Evolutionary conservation across 2,329 filamentous ascomycete species (phyloP), one percentile per base, ranked within the genome.

Genomic region (Leptographium flavum): DNA sequence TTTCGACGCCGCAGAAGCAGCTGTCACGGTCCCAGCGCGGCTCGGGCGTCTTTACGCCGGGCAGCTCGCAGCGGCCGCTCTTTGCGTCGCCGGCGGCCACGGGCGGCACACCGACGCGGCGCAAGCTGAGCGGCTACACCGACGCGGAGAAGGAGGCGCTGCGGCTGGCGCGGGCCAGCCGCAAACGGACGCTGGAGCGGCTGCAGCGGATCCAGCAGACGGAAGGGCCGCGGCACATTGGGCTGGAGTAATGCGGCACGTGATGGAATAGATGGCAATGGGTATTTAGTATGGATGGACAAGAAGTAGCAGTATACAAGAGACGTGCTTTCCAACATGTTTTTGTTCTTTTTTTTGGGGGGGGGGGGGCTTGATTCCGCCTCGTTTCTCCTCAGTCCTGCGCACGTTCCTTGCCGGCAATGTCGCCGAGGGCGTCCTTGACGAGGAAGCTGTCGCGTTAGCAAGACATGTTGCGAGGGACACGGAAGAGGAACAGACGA

Each of bases 351-450:
- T n/a, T n/a, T n/a, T n/a, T n/a, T n/a, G n/a, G n/a, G n/a, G n/a
- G n/a, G n/a, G n/a, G n/a, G n/a, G n/a, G n/a, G n/a, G n/a, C n/a
- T n/a, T n/a, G n/a, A n/a, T n/a, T n/a, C n/a, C n/a, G n/a, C n/a
- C n/a, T n/a, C n/a, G n/a, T n/a, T n/a, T n/a, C n/a, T n/a, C n/a
- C 10, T 14, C 25, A 50, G 23, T 49, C 52, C 63, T 94, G 94
- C 47, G 86, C 64, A 55, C 85, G 73, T 55, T 79, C 73, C 50
- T 57, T 64, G 44, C 73, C 74, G 36, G 83, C 75, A 54, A 94
- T 72, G 55, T 94, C 88, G 55, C 93, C 82, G 56, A 83, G 76
- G 5, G 87, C 78, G 61, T 95, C 88, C 62, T 79, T 88, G 50
- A 94, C 67, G 50, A 96, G 66, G 61, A 94, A 96, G 56, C 88